Evolutionary conservation across 768 basidiomycete species (phyloP).

Genomic region (Lentinula boryana): DNA sequence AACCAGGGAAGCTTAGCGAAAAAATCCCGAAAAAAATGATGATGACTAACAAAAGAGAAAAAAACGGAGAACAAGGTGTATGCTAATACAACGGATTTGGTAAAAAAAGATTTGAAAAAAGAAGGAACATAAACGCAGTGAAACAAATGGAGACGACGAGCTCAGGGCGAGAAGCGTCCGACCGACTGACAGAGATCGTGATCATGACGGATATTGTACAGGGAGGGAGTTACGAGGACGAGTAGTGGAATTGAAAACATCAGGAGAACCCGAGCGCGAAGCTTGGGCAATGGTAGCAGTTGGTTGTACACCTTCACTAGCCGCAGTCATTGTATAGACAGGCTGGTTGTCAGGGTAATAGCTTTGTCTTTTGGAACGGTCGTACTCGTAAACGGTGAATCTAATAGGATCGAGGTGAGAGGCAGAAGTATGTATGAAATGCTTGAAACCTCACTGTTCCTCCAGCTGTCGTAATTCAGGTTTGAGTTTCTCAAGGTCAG

Average conservation of each 20-base stretch:
- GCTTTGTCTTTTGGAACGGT: constrained; percentile 62
- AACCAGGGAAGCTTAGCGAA: not conserved
- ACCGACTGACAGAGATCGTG: no score
- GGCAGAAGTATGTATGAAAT: no score
- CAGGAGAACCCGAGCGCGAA: constrained; percentile 34
- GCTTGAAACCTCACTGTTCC: constrained; percentile 62
- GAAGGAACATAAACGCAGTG: not conserved
- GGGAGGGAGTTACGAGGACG: not conserved
- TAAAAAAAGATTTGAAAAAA: not conserved
- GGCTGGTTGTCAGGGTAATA: constrained; percentile 88
- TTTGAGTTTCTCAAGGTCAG: constrained; percentile 82
- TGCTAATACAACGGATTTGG: not conserved
- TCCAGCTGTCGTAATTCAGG: constrained; percentile 90
- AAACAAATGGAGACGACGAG: not conserved
- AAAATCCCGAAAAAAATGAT: not conserved
- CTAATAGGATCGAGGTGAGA: constrained; percentile 29
- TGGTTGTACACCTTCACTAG: constrained; percentile 13
- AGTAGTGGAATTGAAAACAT: not conserved
- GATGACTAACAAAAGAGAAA: not conserved
- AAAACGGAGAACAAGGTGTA: not conserved
- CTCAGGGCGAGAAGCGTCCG: not conserved
- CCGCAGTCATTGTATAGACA: constrained; percentile 21
- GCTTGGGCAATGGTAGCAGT: constrained; percentile 37
- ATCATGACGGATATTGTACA: not conserved
- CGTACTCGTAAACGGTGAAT: constrained; percentile 88